Conservation (phyloP, 495 filamentous ascomycete genomes). For the Trichocladium antarcticum region DNA sequence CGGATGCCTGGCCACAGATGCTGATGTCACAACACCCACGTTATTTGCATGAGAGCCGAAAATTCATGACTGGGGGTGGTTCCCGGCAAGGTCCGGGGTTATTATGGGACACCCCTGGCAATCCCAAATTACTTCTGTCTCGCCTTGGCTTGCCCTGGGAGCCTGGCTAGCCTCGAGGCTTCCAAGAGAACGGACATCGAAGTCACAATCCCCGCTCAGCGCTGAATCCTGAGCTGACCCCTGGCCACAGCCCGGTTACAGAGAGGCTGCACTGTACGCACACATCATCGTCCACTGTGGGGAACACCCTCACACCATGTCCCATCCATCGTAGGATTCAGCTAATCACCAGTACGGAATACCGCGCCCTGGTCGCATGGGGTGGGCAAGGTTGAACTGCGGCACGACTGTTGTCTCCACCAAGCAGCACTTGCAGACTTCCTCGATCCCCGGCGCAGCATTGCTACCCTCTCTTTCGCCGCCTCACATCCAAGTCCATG, state of each 20-base stretch:
- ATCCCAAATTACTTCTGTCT: no score
- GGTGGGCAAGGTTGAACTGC: conserved; percentile 13
- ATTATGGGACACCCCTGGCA: no score
- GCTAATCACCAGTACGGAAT: background rate
- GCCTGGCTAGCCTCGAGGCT: no score
- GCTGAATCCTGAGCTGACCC: background rate
- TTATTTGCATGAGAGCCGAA: no score
- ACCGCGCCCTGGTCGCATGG: conserved; percentile 7
- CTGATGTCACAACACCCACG: no score
- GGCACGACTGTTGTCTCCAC: conserved; percentile 15
- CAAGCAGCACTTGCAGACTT: conserved; percentile 2
- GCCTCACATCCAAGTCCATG: conserved; percentile 11
- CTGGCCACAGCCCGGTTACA: background rate
- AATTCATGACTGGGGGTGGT: no score
- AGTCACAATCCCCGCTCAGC: background rate
- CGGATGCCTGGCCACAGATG: no score
- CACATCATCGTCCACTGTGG: background rate
- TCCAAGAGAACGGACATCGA: background rate
- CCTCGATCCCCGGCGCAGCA: conserved; percentile 11
- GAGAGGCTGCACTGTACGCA: conserved; percentile 1
- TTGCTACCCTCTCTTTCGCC: conserved; percentile 13
- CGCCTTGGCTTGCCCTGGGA: no score
- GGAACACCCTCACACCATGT: background rate
- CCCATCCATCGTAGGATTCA: background rate
- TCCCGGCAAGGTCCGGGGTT: no score